Evolutionary conservation across 257 asterid genomes (phyloP).

Genomic region (Eustoma russellianum): DNA sequence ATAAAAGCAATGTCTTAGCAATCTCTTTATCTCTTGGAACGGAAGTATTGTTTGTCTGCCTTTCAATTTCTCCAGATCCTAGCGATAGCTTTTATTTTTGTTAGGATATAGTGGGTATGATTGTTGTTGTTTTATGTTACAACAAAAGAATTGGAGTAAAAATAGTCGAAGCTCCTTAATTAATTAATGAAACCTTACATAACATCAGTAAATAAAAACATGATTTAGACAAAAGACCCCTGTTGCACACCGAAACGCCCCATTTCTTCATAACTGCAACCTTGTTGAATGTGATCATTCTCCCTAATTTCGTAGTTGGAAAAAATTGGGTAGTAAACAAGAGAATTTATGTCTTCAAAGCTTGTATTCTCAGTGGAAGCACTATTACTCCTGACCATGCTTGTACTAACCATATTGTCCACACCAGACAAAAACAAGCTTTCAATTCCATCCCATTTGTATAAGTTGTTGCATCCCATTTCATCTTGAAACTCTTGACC

Average conservation of each 20-base stretch:
- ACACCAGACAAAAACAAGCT: constrained; percentile 8
- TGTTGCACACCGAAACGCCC: constrained; percentile 11
- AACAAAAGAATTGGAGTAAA: too few relatives aligned
- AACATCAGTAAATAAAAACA: too few relatives aligned
- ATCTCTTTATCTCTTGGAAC: too few relatives aligned
- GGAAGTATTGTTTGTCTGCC: too few relatives aligned
- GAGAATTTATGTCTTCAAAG: constrained; percentile 26
- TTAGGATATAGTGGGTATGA: too few relatives aligned
- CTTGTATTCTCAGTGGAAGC: constrained; percentile 27
- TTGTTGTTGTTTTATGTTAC: too few relatives aligned
- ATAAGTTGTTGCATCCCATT: constrained; percentile 6
- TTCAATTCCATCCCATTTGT: constrained; percentile 14
- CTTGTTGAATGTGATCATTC: constrained; percentile 7
- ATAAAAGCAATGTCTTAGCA: too few relatives aligned
- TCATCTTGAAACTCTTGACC: constrained; percentile 13
- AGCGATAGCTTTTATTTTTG: too few relatives aligned
- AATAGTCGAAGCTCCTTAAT: too few relatives aligned
- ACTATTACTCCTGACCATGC: constrained; percentile 4
- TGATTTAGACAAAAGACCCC: neutral
- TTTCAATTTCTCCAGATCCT: too few relatives aligned
- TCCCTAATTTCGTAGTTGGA: constrained; percentile 10
- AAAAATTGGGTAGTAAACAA: constrained; percentile 12
- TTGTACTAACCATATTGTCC: constrained; percentile 16
- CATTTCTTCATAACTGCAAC: constrained; percentile 1
- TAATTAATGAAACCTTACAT: too few relatives aligned